A percentile compares a stretch with the other conserved stretches of the same genome.
Evolutionary conservation across 1,139 yeast genomes (phyloP).

Genomic region (Hansenula lynferdii): DNA sequence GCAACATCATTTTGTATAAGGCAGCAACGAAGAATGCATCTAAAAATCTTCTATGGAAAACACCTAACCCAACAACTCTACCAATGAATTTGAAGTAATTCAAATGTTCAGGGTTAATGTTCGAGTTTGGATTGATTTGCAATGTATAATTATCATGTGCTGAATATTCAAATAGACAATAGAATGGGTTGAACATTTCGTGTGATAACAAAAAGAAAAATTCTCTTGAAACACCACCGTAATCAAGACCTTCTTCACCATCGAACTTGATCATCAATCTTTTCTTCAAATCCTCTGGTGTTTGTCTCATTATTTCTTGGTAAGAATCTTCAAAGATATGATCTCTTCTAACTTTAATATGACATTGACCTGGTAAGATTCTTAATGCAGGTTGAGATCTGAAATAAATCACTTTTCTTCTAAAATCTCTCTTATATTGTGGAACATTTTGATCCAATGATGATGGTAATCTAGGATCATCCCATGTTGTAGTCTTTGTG

Average conservation of each 20-base stretch:
- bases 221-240: conserved; percentile 98
- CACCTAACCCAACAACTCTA: conserved; percentile 96
- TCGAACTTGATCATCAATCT: conserved; percentile 97
- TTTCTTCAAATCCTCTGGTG: conserved; percentile 96
- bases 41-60: conserved; percentile 94
- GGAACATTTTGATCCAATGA: conserved; percentile 98
- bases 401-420: conserved; percentile 95
- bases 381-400: conserved; percentile 97
- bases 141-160: conserved; percentile 97
- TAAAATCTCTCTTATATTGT: conserved; percentile 97
- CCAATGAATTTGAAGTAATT: conserved; percentile 98
- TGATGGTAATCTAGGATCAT: conserved; percentile 97
- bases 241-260: conserved; percentile 98
- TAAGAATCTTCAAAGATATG: conserved; percentile 96
- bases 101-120: conserved; percentile 95
- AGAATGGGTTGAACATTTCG: conserved; percentile 98
- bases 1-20: conserved; percentile 94
- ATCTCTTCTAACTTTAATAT: conserved; percentile 94
- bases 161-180: conserved; percentile 93
- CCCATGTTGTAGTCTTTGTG: conserved; percentile 99
- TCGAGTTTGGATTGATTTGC: conserved; percentile 98
- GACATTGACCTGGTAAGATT: conserved; percentile 97
- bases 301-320: conserved; percentile 97
- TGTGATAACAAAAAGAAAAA: conserved; percentile 94
- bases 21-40: conserved; percentile 99